These are phyloP conservation scores for Salmacisia buchloeana DNA, from an alignment of 1,284 basidiomycete species.

Conservation along the genomic window DNA sequence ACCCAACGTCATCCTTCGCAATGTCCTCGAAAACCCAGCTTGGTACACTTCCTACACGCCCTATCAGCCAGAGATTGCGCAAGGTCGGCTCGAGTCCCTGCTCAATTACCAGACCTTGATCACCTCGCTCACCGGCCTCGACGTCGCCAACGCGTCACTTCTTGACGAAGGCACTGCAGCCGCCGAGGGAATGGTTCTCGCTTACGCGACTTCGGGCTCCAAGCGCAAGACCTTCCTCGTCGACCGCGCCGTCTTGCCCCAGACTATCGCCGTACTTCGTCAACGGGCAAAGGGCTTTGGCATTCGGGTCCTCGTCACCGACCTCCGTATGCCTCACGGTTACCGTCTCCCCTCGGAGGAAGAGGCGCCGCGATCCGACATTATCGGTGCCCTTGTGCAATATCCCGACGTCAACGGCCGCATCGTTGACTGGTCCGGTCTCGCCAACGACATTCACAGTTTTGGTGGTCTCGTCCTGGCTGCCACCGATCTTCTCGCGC, in stretches of 20 bases:
- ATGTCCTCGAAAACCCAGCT: conserved; percentile 84
- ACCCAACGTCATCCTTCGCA: conserved; percentile 46
- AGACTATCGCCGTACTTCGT: conserved; percentile 46
- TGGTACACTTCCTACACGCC: conserved; percentile 99
- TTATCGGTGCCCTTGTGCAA: conserved; percentile 76
- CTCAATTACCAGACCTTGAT: conserved; percentile 97
- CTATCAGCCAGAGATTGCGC: conserved; percentile 80
- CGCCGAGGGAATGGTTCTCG: conserved; percentile 48
- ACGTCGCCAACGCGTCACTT: conserved; percentile 58
- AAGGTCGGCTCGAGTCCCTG: conserved; percentile 85
- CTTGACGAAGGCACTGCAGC: conserved; percentile 49
- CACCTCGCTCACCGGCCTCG: conserved; percentile 86
- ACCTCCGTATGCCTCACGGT: conserved; percentile 37
- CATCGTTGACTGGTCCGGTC: conserved; percentile 68
- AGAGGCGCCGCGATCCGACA: conserved; percentile 57
- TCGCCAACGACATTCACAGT: conserved; percentile 69
- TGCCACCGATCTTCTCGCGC: conserved; percentile 84
- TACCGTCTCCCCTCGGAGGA: conserved; percentile 36
- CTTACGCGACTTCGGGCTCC: conserved; percentile 32
- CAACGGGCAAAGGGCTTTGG: conserved; percentile 48
- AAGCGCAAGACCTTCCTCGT: conserved; percentile 47
- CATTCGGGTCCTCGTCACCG: conserved; percentile 39
- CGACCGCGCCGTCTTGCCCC: conserved; percentile 43
- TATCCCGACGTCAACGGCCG: conserved; percentile 80
- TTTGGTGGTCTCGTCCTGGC: conserved; percentile 73